These are phyloP conservation scores for Aciculoconidium aculeatum DNA, from an alignment of 805 yeast genomes.

Conservation along the genomic window DNA sequence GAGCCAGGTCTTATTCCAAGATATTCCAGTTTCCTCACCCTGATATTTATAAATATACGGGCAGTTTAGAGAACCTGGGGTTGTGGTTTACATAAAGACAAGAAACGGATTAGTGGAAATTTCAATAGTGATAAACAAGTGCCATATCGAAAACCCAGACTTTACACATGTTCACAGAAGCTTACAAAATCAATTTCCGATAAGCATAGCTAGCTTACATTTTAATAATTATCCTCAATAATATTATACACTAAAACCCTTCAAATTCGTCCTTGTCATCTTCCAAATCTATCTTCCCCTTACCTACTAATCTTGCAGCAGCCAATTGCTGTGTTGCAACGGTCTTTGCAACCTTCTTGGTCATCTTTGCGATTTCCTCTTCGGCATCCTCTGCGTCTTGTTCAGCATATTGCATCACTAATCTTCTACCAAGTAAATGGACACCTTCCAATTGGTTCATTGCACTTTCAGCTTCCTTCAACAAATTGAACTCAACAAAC, in stretches of 20 bases:
- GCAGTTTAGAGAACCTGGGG: too few relatives aligned
- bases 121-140: too few relatives aligned
- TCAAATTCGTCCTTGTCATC: slow-evolving; percentile 41
- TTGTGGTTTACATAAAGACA: too few relatives aligned
- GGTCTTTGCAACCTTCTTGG: slow-evolving; percentile 76
- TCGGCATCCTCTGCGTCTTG: slow-evolving; percentile 79
- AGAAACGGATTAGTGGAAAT: too few relatives aligned
- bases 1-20: too few relatives aligned
- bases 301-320: slow-evolving; percentile 62
- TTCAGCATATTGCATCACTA: slow-evolving; percentile 90
- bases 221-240: not conserved
- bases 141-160: too few relatives aligned
- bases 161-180: too few relatives aligned
- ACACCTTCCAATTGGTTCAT: slow-evolving; percentile 93
- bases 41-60: too few relatives aligned
- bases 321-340: slow-evolving; percentile 72
- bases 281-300: slow-evolving; percentile 64
- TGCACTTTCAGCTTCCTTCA: slow-evolving; percentile 88
- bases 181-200: too few relatives aligned
- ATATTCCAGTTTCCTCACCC: too few relatives aligned
- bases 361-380: slow-evolving; percentile 87
- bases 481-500: slow-evolving; percentile 82
- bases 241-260: slow-evolving; percentile 14
- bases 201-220: too few relatives aligned
- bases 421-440: slow-evolving; percentile 90